phyloP scores from a whole-genome alignment of 345 rosid genomes.

The Anacardium occidentale region DNA sequence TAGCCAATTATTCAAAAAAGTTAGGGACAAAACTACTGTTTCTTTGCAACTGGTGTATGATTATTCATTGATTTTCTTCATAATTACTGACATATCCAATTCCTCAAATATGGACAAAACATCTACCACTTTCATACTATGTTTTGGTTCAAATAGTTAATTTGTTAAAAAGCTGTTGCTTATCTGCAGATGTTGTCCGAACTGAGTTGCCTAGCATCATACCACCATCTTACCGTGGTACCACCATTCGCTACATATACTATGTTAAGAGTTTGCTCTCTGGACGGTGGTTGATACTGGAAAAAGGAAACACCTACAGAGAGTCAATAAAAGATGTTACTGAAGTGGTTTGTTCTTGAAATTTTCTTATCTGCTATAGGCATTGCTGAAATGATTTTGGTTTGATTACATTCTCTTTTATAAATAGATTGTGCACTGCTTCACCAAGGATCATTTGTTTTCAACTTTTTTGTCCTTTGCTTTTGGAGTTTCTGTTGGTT shows the following conservation, averaged over 20 bases:
- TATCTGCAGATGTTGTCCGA: slow-evolving; percentile 66
- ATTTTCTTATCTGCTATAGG: slow-evolving; percentile 16
- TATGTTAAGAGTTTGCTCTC: slow-evolving; percentile 60
- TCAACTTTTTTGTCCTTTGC: neutral
- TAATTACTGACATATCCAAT: neutral
- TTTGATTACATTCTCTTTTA: neutral
- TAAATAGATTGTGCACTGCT: neutral
- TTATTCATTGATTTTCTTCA: neutral
- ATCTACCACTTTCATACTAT: neutral
- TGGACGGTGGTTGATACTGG: slow-evolving; percentile 64
- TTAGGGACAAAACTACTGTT: neutral
- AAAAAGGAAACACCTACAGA: slow-evolving; percentile 50
- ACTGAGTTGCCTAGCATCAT: slow-evolving; percentile 62
- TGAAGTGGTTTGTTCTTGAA: slow-evolving; percentile 61
- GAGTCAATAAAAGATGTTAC: slow-evolving; percentile 45
- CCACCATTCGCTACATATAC: slow-evolving; percentile 83
- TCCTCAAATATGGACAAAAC: neutral
- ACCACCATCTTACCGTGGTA: slow-evolving; percentile 90
- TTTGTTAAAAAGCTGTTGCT: slow-evolving; percentile 8
- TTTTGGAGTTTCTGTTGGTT: neutral
- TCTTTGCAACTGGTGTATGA: neutral
- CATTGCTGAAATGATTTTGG: slow-evolving; percentile 14
- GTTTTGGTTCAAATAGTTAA: slow-evolving; percentile 7
- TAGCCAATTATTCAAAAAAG: neutral
- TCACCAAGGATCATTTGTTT: neutral